Conservation (phyloP, 768 basidiomycete species). For the Hygrocybe coccinea region DNA sequence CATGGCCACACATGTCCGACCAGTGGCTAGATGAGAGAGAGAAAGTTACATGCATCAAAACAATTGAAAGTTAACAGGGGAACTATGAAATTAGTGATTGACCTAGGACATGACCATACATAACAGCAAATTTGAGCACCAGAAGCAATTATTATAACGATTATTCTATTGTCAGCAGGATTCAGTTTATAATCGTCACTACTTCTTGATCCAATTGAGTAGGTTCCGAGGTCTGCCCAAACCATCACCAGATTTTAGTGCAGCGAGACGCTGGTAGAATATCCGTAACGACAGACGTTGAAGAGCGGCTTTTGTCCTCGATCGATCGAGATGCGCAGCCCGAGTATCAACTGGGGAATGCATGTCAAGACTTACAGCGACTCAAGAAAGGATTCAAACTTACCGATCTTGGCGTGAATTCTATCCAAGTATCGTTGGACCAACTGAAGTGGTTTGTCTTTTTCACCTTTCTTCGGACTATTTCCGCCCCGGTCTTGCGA, state of each 20-base stretch:
- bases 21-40: too few relatives aligned
- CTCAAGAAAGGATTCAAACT: slow-evolving; percentile 19
- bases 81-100: too few relatives aligned
- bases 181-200: too few relatives aligned
- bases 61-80: too few relatives aligned
- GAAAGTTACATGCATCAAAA: too few relatives aligned
- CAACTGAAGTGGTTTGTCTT: slow-evolving; percentile 42
- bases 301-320: slow-evolving; percentile 63
- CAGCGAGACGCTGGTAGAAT: slow-evolving; percentile 48
- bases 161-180: too few relatives aligned
- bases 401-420: slow-evolving; percentile 60
- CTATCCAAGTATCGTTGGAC: slow-evolving; percentile 46
- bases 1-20: too few relatives aligned
- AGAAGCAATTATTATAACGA: too few relatives aligned
- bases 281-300: slow-evolving; percentile 62
- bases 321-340: slow-evolving; percentile 71
- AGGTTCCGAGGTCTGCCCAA: slow-evolving; percentile 1
- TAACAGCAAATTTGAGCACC: too few relatives aligned
- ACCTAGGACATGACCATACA: too few relatives aligned
- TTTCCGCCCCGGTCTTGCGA: neutral
- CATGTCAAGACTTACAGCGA: neutral
- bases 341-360: slow-evolving; percentile 57
- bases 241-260: slow-evolving; percentile 1
- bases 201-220: neutral
- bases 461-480: slow-evolving; percentile 15